A percentile compares a stretch with the other conserved stretches of the same genome.
Conservation (phyloP, 2,329 filamentous ascomycete genomes). For the Calonectria montana region DNA sequence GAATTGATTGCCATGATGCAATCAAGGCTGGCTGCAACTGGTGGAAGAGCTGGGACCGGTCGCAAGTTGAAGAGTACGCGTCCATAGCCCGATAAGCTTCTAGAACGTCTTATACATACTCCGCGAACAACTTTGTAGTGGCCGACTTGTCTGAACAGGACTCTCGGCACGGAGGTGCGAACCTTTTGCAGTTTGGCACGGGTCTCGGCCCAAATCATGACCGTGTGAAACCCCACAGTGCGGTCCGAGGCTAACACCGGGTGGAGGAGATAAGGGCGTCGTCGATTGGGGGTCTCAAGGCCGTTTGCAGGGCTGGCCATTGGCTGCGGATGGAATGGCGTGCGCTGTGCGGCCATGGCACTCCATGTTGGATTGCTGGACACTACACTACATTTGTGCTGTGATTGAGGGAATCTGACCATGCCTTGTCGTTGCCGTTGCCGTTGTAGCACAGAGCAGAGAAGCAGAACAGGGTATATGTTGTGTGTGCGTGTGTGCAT, state of each 20-base stretch:
- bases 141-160: not conserved
- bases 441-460: not conserved
- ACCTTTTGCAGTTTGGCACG: constrained; percentile 17
- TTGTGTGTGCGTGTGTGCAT: too few species aligned
- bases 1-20: constrained; percentile 4
- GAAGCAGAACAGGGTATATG: not conserved
- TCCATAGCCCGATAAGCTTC: not conserved
- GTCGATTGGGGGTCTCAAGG: constrained; percentile 29
- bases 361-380: not conserved
- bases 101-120: not conserved
- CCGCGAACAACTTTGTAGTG: not conserved
- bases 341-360: constrained; percentile 17
- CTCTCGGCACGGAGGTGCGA: not conserved
- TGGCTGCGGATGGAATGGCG: constrained; percentile 33
- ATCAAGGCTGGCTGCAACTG: not conserved
- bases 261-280: constrained; percentile 41
- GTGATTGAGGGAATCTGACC: not conserved
- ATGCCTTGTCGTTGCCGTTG: not conserved
- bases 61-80: not conserved
- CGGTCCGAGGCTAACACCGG: constrained; percentile 39
- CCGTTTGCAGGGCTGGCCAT: constrained; percentile 29
- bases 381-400: too few species aligned
- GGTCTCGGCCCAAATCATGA: constrained; percentile 7
- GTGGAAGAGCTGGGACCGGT: not conserved
- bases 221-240: constrained; percentile 7